Percentiles rank a stretch among this genome's conserved stretches.
Evolutionary conservation across 139 green algal species (phyloP).

Genomic region (Chlamydomonas incerta): DNA sequence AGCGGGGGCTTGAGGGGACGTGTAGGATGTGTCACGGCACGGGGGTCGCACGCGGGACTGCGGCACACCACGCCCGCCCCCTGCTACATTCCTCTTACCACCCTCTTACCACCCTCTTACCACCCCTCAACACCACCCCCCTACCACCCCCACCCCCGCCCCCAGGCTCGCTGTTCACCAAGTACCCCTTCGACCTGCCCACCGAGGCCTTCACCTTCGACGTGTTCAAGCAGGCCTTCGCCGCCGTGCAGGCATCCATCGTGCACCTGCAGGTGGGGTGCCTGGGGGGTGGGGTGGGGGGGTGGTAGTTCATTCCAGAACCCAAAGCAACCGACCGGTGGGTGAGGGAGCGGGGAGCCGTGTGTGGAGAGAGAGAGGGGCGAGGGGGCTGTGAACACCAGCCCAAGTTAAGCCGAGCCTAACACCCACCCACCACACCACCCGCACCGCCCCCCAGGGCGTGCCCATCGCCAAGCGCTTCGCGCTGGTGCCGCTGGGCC

Average conservation of each 20-base stretch:
- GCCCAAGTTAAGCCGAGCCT: neutral
- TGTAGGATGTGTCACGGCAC: no score
- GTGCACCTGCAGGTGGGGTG: slow-evolving; percentile 86
- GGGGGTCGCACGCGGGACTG: no score
- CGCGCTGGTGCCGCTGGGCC: slow-evolving; percentile 94
- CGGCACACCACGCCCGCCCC: no score
- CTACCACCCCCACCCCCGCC: neutral
- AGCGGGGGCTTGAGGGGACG: no score
- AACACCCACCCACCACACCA: neutral
- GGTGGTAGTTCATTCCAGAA: no score
- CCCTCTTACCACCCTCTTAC: no score
- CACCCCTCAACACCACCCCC: no score
- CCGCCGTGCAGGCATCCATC: slow-evolving; percentile 90
- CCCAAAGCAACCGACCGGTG: no score
- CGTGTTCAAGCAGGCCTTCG: slow-evolving; percentile 93
- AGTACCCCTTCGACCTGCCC: slow-evolving; percentile 90
- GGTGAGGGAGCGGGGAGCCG: neutral
- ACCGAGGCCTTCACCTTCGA: slow-evolving; percentile 91
- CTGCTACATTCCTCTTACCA: no score
- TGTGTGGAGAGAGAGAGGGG: neutral
- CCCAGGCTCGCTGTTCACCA: slow-evolving; percentile 58
- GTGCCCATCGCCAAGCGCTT: slow-evolving; percentile 88
- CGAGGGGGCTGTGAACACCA: no score
- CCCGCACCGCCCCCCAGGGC: slow-evolving; percentile 62
- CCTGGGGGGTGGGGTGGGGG: neutral